Evolutionary conservation across 192 early-diverging fungal genomes (phyloP).

Genomic region (Coemansia reversa): DNA sequence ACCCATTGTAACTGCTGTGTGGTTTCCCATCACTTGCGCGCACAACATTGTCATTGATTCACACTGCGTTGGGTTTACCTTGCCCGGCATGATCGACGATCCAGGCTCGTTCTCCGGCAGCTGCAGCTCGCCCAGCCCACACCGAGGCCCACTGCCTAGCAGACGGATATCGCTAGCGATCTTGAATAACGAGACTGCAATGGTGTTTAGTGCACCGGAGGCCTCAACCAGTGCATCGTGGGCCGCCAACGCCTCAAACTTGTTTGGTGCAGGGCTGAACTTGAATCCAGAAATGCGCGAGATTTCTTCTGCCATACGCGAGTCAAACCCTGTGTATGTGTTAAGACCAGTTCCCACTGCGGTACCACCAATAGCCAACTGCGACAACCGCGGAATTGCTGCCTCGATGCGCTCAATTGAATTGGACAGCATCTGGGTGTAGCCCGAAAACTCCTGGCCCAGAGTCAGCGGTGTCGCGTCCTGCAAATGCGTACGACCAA

Average conservation of each 20-base stretch:
- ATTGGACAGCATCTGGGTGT: conserved; percentile 85
- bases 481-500: conserved; percentile 97
- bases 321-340: conserved; percentile 90
- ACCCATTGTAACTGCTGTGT: conserved; percentile 87
- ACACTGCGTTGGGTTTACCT: conserved; percentile 99
- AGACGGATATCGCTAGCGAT: conserved; percentile 99
- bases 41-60: conserved; percentile 99
- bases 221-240: conserved; percentile 99
- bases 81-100: conserved; percentile 99
- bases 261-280: conserved; percentile 97
- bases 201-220: conserved; percentile 89
- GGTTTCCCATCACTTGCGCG: conserved; percentile 98
- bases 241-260: conserved; percentile 98
- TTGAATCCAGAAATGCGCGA: conserved; percentile 82
- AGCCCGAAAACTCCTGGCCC: conserved; percentile 99
- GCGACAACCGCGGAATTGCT: conserved; percentile 80
- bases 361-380: conserved; percentile 96
- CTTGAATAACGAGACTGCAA: conserved; percentile 97
- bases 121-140: conserved; percentile 92
- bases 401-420: conserved; percentile 85
- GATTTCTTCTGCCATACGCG: conserved; percentile 86
- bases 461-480: conserved; percentile 98
- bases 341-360: conserved; percentile 98
- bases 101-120: conserved; percentile 99
- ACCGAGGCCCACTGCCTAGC: conserved; percentile 95